Evolutionary conservation across 306 rosid species (phyloP).

Genomic region (Trichosanthes cucumerina): DNA sequence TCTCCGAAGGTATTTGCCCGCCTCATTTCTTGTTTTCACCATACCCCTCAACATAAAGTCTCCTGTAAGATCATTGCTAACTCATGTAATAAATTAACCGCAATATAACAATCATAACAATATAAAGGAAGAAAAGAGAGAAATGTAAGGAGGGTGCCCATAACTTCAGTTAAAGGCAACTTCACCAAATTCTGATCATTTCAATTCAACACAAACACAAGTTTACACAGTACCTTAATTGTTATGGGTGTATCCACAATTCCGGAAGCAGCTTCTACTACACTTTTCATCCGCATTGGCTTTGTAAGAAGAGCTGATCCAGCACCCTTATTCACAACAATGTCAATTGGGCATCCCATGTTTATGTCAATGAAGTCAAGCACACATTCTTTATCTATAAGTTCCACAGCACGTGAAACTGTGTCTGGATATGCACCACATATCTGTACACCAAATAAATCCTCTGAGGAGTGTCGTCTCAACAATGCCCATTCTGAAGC

Average conservation of each 20-base stretch:
- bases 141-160: neutral
- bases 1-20: neutral
- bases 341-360: constrained; percentile 95
- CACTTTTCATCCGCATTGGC: constrained; percentile 81
- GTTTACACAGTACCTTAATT: constrained; percentile 43
- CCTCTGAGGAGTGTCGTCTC: constrained; percentile 79
- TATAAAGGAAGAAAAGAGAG: neutral
- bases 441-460: constrained; percentile 90
- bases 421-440: constrained; percentile 81
- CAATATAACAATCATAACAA: neutral
- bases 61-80: neutral
- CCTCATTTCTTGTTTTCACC: neutral
- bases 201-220: neutral
- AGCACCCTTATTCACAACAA: constrained; percentile 90
- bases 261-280: constrained; percentile 63
- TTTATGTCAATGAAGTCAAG: constrained; percentile 86
- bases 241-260: constrained; percentile 54
- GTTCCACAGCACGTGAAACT: constrained; percentile 63
- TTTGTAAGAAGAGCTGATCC: constrained; percentile 90
- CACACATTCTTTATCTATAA: constrained; percentile 67
- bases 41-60: neutral
- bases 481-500: constrained; percentile 97
- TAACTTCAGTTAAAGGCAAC: neutral
- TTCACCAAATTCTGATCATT: neutral
- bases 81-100: neutral